phyloP scores from a whole-genome alignment of 2,329 filamentous ascomycete species.

The Xylariaceae sp. region DNA sequence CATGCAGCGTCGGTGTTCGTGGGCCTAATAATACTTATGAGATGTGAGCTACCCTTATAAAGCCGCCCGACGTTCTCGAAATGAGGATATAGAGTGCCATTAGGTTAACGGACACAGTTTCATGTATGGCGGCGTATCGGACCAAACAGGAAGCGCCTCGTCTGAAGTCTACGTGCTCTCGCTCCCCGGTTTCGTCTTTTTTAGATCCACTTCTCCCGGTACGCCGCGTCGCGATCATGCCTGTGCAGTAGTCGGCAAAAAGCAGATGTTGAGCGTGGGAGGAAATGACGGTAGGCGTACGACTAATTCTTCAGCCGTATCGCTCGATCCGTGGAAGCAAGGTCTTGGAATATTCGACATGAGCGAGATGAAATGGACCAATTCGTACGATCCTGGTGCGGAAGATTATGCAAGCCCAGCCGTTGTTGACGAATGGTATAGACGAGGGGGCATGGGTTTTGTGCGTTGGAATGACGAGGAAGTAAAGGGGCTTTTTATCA shows the following conservation, averaged over 20 bases:
- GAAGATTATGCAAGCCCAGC: slow-evolving; percentile 39
- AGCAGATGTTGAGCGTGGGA: slow-evolving; percentile 46
- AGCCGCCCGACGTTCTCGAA: no score
- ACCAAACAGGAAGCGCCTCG: slow-evolving; percentile 25
- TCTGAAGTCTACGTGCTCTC: slow-evolving; percentile 42
- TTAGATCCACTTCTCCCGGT: slow-evolving; percentile 31
- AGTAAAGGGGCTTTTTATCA: slow-evolving; percentile 32
- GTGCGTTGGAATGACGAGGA: slow-evolving; percentile 33
- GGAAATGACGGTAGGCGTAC: slow-evolving; percentile 36
- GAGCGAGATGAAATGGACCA: slow-evolving; percentile 39
- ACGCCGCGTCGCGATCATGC: slow-evolving; percentile 36
- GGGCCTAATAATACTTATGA: slow-evolving; percentile 41
- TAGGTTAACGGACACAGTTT: slow-evolving; percentile 32
- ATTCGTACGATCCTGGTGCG: slow-evolving; percentile 40
- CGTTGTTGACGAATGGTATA: slow-evolving; percentile 40
- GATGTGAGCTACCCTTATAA: slow-evolving; percentile 32
- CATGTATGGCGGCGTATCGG: slow-evolving; percentile 40
- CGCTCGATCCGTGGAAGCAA: slow-evolving; percentile 40
- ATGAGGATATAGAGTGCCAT: slow-evolving; percentile 2
- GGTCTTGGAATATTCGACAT: slow-evolving; percentile 46
- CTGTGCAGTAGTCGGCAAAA: slow-evolving; percentile 40
- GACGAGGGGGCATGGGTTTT: slow-evolving; percentile 30
- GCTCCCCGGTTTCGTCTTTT: slow-evolving; percentile 43
- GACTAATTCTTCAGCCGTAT: slow-evolving; percentile 25
- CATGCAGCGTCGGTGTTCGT: slow-evolving; percentile 40